Conservation (phyloP, 2,329 filamentous ascomycete species). For the Sclerotinia subarctica region DNA sequence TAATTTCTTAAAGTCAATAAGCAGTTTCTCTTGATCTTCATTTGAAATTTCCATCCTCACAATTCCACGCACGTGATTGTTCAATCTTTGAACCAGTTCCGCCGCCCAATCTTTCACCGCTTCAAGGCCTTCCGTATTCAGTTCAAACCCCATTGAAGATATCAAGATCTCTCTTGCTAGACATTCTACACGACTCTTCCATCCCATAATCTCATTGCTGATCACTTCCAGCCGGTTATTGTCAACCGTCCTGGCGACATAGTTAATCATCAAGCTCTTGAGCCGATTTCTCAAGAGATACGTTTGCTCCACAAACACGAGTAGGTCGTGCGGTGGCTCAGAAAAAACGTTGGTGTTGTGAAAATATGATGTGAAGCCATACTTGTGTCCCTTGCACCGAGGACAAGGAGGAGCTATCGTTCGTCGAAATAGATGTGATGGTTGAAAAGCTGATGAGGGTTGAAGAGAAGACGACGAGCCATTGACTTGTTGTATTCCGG, state of each 20-base stretch:
- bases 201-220: slow-evolving; percentile 22
- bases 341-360: slow-evolving; percentile 31
- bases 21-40: slow-evolving; percentile 21
- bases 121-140: slow-evolving; percentile 16
- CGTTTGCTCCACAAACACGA: slow-evolving; percentile 29
- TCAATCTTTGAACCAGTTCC: slow-evolving; percentile 23
- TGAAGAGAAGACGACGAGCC: background rate
- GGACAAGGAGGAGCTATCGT: slow-evolving; percentile 22
- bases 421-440: background rate
- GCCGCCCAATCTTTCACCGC: slow-evolving; percentile 25
- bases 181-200: slow-evolving; percentile 24
- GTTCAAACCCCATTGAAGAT: slow-evolving; percentile 16
- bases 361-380: slow-evolving; percentile 34
- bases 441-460: background rate
- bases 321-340: slow-evolving; percentile 30
- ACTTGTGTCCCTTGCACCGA: slow-evolving; percentile 31
- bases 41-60: slow-evolving; percentile 24
- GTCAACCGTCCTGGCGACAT: slow-evolving; percentile 24
- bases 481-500: background rate
- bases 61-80: slow-evolving; percentile 22
- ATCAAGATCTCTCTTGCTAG: slow-evolving; percentile 23
- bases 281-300: slow-evolving; percentile 31
- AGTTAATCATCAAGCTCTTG: slow-evolving; percentile 31
- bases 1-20: slow-evolving; percentile 28
- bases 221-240: slow-evolving; percentile 20